A percentile compares a stretch with the other conserved stretches of the same genome.
These are phyloP conservation scores for Beauveria sp. DNA, from an alignment of 2,329 filamentous ascomycete species.

Conservation along the genomic window DNA sequence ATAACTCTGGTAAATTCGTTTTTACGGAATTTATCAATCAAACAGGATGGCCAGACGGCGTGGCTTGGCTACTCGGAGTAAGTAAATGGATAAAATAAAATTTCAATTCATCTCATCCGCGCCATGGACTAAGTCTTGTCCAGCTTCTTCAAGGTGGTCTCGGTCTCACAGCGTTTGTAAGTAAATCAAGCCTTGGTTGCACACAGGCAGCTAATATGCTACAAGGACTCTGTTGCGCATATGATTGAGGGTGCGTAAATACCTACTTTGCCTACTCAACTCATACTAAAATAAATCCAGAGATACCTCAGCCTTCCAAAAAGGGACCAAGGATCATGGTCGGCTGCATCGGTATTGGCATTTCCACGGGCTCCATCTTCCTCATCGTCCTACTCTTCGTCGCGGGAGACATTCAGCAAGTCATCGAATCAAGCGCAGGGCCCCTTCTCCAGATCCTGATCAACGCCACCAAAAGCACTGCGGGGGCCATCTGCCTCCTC, in stretches of 20 bases:
- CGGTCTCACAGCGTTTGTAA: constrained; percentile 24
- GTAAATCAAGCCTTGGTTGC: not conserved
- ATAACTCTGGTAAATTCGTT: constrained; percentile 27
- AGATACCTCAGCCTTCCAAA: constrained; percentile 23
- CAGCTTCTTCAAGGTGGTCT: constrained; percentile 25
- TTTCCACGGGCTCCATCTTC: constrained; percentile 55
- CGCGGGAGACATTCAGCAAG: constrained; percentile 46
- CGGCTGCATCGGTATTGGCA: constrained; percentile 54
- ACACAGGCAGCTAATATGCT: not conserved
- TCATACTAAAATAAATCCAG: not conserved
- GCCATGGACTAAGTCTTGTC: not conserved
- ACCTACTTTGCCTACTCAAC: not conserved
- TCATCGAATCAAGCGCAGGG: constrained; percentile 48
- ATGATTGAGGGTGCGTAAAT: constrained; percentile 23
- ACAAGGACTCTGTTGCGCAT: constrained; percentile 25
- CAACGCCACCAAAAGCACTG: constrained; percentile 53
- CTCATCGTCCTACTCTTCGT: constrained; percentile 57
- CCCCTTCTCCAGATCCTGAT: constrained; percentile 56
- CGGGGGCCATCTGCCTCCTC: constrained; percentile 55
- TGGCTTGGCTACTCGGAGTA: constrained; percentile 26
- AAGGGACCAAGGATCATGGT: constrained; percentile 33
- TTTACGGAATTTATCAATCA: constrained; percentile 25
- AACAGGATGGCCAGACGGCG: constrained; percentile 26
- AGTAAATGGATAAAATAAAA: not conserved
- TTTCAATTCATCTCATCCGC: rapidly evolving